phyloP scores from a whole-genome alignment of 2,329 filamentous ascomycete genomes.

The Metarhizium sp. region DNA sequence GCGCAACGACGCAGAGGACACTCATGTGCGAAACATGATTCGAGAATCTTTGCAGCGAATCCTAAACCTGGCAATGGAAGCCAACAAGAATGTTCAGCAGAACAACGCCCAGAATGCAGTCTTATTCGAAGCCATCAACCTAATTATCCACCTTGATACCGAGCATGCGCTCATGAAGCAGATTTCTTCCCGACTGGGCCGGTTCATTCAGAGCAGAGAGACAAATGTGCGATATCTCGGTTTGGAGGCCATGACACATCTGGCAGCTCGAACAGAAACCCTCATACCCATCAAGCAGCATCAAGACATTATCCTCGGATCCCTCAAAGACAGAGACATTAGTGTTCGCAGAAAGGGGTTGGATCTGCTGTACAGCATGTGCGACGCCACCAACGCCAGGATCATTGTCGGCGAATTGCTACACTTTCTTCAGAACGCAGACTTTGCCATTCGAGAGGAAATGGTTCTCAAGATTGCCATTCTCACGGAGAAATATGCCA shows the following conservation, averaged over 20 bases:
- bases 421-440: slow-evolving; percentile 89
- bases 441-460: slow-evolving; percentile 96
- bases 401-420: slow-evolving; percentile 89
- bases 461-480: slow-evolving; percentile 99
- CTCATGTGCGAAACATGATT: slow-evolving; percentile 83
- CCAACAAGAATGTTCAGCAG: slow-evolving; percentile 96
- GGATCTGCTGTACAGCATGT: slow-evolving; percentile 98
- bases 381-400: slow-evolving; percentile 87
- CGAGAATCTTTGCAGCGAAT: slow-evolving; percentile 87
- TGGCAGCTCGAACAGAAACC: slow-evolving; percentile 87
- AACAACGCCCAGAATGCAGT: slow-evolving; percentile 99
- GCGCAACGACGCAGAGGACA: slow-evolving; percentile 60
- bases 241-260: slow-evolving; percentile 94
- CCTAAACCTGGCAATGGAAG: slow-evolving; percentile 81
- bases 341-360: slow-evolving; percentile 93
- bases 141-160: slow-evolving; percentile 94
- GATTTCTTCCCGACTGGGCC: slow-evolving; percentile 81
- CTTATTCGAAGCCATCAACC: slow-evolving; percentile 94
- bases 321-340: slow-evolving; percentile 90
- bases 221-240: slow-evolving; percentile 96
- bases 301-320: slow-evolving; percentile 90
- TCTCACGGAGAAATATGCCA: slow-evolving; percentile 95
- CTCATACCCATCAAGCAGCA: slow-evolving; percentile 97
- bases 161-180: slow-evolving; percentile 94
- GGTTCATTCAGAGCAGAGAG: slow-evolving; percentile 93